A percentile compares a stretch with the other conserved stretches of the same genome.
Evolutionary conservation across 805 yeast species (phyloP).

Genomic region (Teunomyces aglyptinius): DNA sequence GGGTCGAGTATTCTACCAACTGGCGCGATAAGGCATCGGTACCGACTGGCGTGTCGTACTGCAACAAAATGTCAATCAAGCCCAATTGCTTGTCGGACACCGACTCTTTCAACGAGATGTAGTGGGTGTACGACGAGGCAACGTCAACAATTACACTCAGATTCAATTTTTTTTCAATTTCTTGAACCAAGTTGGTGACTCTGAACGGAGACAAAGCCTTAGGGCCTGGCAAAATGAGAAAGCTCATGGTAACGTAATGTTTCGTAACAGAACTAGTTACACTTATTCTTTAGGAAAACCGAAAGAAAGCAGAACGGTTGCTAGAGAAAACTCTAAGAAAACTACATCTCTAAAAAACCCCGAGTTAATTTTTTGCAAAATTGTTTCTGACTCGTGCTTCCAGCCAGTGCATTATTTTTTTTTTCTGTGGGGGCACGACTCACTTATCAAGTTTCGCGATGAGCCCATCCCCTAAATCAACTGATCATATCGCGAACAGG

Average conservation of each 20-base stretch:
- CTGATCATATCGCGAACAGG: not conserved
- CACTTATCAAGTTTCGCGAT: not conserved
- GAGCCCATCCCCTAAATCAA: not conserved
- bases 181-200: slow-evolving; percentile 66
- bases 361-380: slow-evolving; percentile 1
- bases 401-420: not conserved
- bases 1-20: slow-evolving; percentile 32
- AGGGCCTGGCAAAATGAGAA: slow-evolving; percentile 74
- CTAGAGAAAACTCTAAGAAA: not conserved
- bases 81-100: slow-evolving; percentile 41
- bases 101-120: slow-evolving; percentile 54
- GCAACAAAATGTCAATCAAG: slow-evolving; percentile 60
- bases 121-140: slow-evolving; percentile 77
- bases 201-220: slow-evolving; percentile 86
- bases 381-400: slow-evolving; percentile 7
- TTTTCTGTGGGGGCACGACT: slow-evolving; percentile 1
- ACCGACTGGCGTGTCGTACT: slow-evolving; percentile 72
- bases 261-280: not conserved
- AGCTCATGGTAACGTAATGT: slow-evolving; percentile 15
- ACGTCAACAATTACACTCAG: slow-evolving; percentile 62
- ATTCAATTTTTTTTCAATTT: slow-evolving; percentile 69
- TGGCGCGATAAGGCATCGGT: slow-evolving; percentile 42
- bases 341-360: slow-evolving; percentile 3
- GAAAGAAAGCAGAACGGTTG: not conserved
- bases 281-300: not conserved